Base-by-base conservation (phyloP, 257 asterid species). In the Asclepias syriaca region DNA sequence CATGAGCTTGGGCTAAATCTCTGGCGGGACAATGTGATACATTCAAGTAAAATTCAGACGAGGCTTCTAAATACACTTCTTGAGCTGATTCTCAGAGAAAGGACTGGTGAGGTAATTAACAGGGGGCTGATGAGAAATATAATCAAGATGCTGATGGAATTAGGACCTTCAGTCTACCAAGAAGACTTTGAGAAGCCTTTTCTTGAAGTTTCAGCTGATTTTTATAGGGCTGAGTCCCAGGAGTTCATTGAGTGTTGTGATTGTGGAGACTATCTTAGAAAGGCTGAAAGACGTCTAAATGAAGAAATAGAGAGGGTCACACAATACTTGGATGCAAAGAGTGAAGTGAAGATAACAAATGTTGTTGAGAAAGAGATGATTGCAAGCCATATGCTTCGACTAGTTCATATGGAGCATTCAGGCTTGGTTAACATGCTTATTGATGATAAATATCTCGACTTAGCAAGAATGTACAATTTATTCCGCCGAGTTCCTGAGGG, bases 291-390 rank as follows among this genome's bases (percentile, higher is more conserved):
- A 74, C 93, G 98, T 69, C 81, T 93, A 21, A 86, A 84, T 66
- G 97, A 90, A 85, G 98, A 93, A 79, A 87, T 86, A 15, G 98
- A 90, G 82, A 85, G 98, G 80, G 95, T 90, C 16, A 86, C 97
- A 0, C 92, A 90, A 71, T 93, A 90, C 80, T 71, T 90, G 81
- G 98, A 90, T 77, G 64, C 90, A 48, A 88, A 73, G 82, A 93
- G 88, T 72, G 98, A 90, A 82, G 32, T 80, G 18, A 87, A 87
- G 81, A 86, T 93, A 56, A 90, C 96, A 56, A 86, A 69, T 77
- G 94, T 90, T 5, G 91, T 90, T 21, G 96, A 87, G 86, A 86
- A 86, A 67, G 96, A 93, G 89, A 87, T 93, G 98, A 87, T 93
- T 76, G 91, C 87, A 78, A 89, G 83, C 77, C 97, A 90, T 87